A percentile compares a stretch with the other conserved stretches of the same genome.
Evolutionary conservation across 306 rosid genomes (phyloP).

Genomic region (Comarum palustre): DNA sequence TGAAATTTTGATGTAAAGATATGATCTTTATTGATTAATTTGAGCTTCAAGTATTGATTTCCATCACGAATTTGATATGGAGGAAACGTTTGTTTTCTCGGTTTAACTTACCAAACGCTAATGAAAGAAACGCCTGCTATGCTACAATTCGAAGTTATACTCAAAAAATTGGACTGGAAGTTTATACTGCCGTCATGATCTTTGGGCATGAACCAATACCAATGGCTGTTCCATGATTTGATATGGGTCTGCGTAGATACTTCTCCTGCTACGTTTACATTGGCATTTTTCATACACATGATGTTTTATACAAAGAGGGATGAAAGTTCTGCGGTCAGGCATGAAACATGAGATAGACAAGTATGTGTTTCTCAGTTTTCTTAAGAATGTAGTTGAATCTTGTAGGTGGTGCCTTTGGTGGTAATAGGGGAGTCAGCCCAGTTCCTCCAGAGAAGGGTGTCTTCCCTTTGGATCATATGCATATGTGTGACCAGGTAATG

Average conservation of each 20-base stretch:
- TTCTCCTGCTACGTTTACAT: background rate
- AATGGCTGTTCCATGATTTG: too few relatives aligned
- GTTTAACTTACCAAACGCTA: too few relatives aligned
- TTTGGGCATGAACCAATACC: too few relatives aligned
- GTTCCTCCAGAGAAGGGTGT: conserved; percentile 97
- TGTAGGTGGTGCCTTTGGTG: conserved; percentile 95
- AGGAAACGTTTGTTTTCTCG: too few relatives aligned
- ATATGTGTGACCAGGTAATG: conserved; percentile 80
- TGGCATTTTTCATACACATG: background rate
- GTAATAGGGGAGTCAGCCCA: conserved; percentile 83
- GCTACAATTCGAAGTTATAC: too few relatives aligned
- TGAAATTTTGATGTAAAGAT: background rate
- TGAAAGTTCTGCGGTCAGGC: background rate
- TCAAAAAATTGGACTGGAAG: too few relatives aligned
- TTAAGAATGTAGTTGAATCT: conserved; percentile 4
- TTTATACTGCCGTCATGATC: too few relatives aligned
- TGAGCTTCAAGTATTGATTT: background rate
- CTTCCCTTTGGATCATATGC: conserved; percentile 93
- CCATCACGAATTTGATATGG: too few relatives aligned
- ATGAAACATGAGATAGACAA: background rate
- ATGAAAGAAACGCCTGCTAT: too few relatives aligned
- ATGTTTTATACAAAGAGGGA: background rate
- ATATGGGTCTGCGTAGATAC: background rate
- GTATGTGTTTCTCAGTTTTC: background rate
- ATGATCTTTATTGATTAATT: background rate